These are phyloP conservation scores for Gnaphalium uliginosum DNA, from an alignment of 129 eudicot species.

Conservation along the genomic window DNA sequence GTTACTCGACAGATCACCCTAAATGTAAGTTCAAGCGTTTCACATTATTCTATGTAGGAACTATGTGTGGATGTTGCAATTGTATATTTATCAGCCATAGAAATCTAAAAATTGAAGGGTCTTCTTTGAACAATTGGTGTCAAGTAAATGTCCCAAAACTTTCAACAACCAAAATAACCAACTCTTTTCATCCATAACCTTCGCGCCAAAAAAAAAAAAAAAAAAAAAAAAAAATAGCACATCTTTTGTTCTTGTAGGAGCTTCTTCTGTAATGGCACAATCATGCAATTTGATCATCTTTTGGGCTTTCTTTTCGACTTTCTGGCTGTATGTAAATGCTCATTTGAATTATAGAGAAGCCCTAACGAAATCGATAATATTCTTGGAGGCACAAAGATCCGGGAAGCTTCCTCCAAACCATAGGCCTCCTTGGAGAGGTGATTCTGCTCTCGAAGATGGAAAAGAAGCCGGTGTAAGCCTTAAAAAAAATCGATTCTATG, in stretches of 20 bases:
- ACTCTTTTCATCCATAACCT: slow-evolving; percentile 26
- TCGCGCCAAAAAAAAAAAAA: slow-evolving; percentile 32
- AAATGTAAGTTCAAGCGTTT: slow-evolving; percentile 4
- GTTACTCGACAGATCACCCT: background rate
- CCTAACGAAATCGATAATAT: slow-evolving; percentile 65
- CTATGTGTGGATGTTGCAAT: too few relatives aligned
- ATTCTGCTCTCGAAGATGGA: slow-evolving; percentile 80
- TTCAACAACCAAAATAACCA: slow-evolving; percentile 35
- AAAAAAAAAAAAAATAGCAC: too few relatives aligned
- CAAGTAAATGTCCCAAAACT: slow-evolving; percentile 14
- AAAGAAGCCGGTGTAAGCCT: slow-evolving; percentile 52
- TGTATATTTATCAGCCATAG: background rate
- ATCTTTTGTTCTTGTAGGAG: background rate
- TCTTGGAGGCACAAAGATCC: slow-evolving; percentile 87
- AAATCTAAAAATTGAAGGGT: background rate
- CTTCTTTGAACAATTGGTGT: slow-evolving; percentile 21
- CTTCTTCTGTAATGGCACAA: slow-evolving; percentile 28
- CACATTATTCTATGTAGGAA: too few relatives aligned
- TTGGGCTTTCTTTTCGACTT: slow-evolving; percentile 36
- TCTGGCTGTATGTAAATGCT: slow-evolving; percentile 31
- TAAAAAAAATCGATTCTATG: background rate
- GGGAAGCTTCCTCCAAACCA: slow-evolving; percentile 75
- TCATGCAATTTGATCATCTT: slow-evolving; percentile 18
- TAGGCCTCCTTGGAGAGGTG: slow-evolving; percentile 79
- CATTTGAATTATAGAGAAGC: slow-evolving; percentile 61